These are phyloP conservation scores for Phalaenopsis aphrodite DNA, from an alignment of 106 monocot species.

Conservation along the genomic window DNA sequence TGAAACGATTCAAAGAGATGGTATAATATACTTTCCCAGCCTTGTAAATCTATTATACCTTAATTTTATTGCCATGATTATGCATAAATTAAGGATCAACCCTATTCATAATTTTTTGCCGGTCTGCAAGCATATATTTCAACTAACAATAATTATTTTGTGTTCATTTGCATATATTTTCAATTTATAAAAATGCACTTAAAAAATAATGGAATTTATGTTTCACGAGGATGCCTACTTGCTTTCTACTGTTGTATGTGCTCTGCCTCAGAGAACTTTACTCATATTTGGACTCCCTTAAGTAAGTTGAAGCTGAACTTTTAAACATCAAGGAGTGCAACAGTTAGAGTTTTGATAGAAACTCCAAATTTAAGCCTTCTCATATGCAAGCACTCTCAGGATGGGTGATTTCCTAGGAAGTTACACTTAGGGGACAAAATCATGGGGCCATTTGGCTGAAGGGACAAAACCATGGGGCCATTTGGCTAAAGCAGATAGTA, in stretches of 20 bases:
- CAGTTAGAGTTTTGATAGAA: too few relatives aligned
- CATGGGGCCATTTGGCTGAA: too few relatives aligned
- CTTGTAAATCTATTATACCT: conserved; percentile 1
- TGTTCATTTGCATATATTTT: not conserved
- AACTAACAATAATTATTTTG: not conserved
- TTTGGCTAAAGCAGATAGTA: too few relatives aligned
- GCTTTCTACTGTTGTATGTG: not conserved
- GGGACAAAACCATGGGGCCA: too few relatives aligned
- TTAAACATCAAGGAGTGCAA: too few relatives aligned
- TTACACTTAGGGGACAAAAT: too few relatives aligned
- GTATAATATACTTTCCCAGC: conserved; percentile 2
- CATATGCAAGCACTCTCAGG: too few relatives aligned
- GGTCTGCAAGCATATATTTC: not conserved
- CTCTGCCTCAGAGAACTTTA: not conserved
- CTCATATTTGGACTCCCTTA: not conserved
- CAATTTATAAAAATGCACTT: not conserved
- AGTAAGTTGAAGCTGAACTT: too few relatives aligned
- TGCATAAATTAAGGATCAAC: not conserved
- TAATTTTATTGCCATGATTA: not conserved
- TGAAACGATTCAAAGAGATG: conserved; percentile 23
- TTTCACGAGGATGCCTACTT: not conserved
- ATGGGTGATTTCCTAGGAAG: too few relatives aligned
- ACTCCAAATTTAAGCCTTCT: too few relatives aligned
- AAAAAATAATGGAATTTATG: not conserved
- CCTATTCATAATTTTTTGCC: not conserved